Evolutionary conservation across 352 stramenopile genomes (phyloP).

Genomic region (Globisporangium parvum): DNA sequence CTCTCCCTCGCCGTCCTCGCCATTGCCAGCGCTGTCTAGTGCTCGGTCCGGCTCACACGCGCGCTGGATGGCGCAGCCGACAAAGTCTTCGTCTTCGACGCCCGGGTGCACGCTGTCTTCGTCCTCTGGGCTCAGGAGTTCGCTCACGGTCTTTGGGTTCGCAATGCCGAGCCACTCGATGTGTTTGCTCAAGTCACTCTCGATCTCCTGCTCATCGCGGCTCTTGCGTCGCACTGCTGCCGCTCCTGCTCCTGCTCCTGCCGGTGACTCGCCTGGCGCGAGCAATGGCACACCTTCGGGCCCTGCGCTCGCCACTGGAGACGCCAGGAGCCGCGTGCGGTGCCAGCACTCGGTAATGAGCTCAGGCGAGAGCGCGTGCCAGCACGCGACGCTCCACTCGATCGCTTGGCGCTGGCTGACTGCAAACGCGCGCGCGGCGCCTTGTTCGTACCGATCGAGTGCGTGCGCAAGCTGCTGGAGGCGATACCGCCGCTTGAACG

Average conservation of each 20-base stretch:
- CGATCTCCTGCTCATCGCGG: slow-evolving; percentile 5
- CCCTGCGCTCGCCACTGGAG: too few species aligned
- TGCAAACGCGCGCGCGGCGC: slow-evolving; percentile 9
- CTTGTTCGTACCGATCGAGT: slow-evolving; percentile 16
- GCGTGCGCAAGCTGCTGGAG: slow-evolving; percentile 13
- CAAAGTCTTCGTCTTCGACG: slow-evolving; percentile 10
- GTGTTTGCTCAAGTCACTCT: slow-evolving; percentile 6
- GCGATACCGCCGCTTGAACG: slow-evolving; percentile 21
- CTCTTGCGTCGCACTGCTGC: slow-evolving; percentile 1
- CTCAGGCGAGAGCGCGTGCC: slow-evolving; percentile 2
- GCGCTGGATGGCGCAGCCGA: slow-evolving; percentile 9
- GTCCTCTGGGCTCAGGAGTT: slow-evolving; percentile 5
- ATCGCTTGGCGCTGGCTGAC: slow-evolving; percentile 18
- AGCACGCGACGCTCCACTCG: slow-evolving; percentile 11
- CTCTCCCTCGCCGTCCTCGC: neutral
- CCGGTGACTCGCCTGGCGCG: neutral
- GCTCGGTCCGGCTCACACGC: slow-evolving; percentile 3
- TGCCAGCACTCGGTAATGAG: slow-evolving; percentile 6
- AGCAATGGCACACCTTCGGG: neutral
- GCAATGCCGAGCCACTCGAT: slow-evolving; percentile 7
- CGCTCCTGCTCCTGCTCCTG: too few species aligned
- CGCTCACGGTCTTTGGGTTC: slow-evolving; percentile 1
- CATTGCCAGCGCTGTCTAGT: neutral
- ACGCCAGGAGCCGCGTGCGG: neutral
- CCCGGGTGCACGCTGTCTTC: slow-evolving; percentile 12